Evolutionary conservation across 805 yeast species (phyloP), one percentile per base, ranked within the genome.

Genomic region (Lachancea dasiensis): DNA sequence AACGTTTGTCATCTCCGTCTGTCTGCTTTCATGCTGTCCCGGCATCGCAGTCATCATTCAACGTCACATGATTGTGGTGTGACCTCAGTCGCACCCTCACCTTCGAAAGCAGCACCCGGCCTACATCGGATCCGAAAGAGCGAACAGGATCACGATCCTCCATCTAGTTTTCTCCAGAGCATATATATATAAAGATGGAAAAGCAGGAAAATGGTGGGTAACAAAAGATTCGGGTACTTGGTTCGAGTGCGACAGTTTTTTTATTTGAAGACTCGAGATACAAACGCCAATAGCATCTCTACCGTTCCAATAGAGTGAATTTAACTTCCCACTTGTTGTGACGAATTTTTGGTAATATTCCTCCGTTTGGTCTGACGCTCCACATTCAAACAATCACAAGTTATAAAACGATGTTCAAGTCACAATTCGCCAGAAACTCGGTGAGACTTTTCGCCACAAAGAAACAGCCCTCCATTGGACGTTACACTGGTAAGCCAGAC

Each of bases 401-500:
- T 23, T 31, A 13, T 14, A 18, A 29, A 22, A 35, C 28, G 20
- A 49, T 50, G 54, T 43, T 50, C 43, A 50, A 46, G 40, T 42
- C 48, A 19, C 47, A 46, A 30, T 29, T 50, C 34, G 45, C 43
- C 34, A 48, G 48, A 46, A 46, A 48, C 31, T 39, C 47, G 24
- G 46, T 51, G 46, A 38, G 51, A 31, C 37, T 51, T 26, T 43
- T 53, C 18, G 39, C 63, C 6, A 46, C 56, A 22, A 45, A 44
- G 27, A 50, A 52, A 28, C 62, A 57, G 41, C 64, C 64, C 23
- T 40, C 50, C 2, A 58, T 58, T 31, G 64, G 64, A 40, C 54
- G 51, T 41, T 59, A 38, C 38, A 54, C 61, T 14, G 64, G 64
- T 21, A 51, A 52, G 31, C 53, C 61, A 28, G 44, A 59, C 34